Evolutionary conservation across 1,284 basidiomycete species (phyloP).

Genomic region (Neolentinus lepideus): DNA sequence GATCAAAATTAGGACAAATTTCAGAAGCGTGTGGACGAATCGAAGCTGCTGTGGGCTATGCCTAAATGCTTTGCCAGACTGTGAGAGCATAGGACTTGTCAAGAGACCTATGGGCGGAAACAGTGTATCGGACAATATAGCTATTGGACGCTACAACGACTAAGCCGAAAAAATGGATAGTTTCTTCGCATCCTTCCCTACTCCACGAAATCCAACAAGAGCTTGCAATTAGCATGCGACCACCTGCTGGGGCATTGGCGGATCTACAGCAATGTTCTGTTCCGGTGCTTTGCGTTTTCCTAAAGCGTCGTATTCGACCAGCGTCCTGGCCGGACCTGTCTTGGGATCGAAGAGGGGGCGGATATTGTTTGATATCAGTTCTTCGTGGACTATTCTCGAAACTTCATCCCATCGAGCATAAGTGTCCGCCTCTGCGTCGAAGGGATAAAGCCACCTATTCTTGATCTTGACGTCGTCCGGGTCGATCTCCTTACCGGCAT

Average conservation of each 20-base stretch:
- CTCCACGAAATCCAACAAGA: no score
- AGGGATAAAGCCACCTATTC: constrained; percentile 2
- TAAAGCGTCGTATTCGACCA: not conserved
- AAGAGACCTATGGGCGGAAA: not conserved
- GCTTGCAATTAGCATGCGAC: not conserved
- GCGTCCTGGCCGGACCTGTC: not conserved
- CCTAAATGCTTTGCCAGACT: not conserved
- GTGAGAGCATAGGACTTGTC: not conserved
- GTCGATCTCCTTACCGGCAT: not conserved
- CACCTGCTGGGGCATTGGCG: not conserved
- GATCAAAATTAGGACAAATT: not conserved
- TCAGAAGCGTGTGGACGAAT: not conserved
- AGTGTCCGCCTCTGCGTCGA: constrained; percentile 1
- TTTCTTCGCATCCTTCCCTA: no score
- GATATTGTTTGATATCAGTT: not conserved
- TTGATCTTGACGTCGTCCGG: constrained; percentile 2
- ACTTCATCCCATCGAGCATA: constrained; percentile 1
- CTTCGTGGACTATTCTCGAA: not conserved
- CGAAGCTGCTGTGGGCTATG: not conserved
- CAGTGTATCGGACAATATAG: not conserved
- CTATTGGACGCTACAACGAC: not conserved
- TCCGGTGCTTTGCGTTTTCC: not conserved
- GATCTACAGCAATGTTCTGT: not conserved
- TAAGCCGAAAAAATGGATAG: no score
- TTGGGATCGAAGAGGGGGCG: not conserved